A percentile compares a stretch with the other conserved stretches of the same genome.
phyloP scores from a whole-genome alignment of 192 early-diverging fungal species.

The Spinellus fusiger region DNA sequence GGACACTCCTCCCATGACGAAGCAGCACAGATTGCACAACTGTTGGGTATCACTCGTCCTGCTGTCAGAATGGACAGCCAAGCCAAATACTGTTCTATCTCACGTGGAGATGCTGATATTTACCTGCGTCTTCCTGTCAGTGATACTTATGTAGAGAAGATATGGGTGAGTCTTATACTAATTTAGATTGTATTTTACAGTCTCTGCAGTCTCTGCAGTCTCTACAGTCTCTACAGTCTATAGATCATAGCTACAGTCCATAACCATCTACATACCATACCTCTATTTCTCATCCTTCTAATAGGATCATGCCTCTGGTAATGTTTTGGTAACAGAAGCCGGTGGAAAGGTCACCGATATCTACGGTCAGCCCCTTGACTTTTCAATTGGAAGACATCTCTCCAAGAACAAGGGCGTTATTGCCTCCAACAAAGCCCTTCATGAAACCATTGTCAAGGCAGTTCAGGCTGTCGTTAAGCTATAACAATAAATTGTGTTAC shows the following conservation, averaged over 20 bases:
- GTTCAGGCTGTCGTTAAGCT: conserved; percentile 54
- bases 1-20: conserved; percentile 86
- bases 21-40: conserved; percentile 65
- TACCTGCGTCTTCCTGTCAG: conserved; percentile 82
- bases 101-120: conserved; percentile 91
- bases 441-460: conserved; percentile 70
- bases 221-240: no score
- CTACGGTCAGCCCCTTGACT: conserved; percentile 80
- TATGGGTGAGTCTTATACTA: conserved; percentile 84
- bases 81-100: conserved; percentile 91
- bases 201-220: no score
- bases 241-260: no score
- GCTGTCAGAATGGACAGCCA: conserved; percentile 95
- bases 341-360: conserved; percentile 87
- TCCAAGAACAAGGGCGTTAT: conserved; percentile 84
- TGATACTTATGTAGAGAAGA: conserved; percentile 89
- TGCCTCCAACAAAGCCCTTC: conserved; percentile 69
- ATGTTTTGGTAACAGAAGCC: conserved; percentile 84
- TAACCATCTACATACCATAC: not conserved
- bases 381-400: conserved; percentile 81
- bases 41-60: conserved; percentile 72
- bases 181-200: no score
- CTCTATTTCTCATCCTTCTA: not conserved
- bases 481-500: conserved; percentile 2
- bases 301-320: conserved; percentile 92